Percentiles rank a stretch among this genome's conserved stretches.
Evolutionary conservation across 108 stramenopile genomes (phyloP).

Genomic region (Nannochloropsis gaditana): DNA sequence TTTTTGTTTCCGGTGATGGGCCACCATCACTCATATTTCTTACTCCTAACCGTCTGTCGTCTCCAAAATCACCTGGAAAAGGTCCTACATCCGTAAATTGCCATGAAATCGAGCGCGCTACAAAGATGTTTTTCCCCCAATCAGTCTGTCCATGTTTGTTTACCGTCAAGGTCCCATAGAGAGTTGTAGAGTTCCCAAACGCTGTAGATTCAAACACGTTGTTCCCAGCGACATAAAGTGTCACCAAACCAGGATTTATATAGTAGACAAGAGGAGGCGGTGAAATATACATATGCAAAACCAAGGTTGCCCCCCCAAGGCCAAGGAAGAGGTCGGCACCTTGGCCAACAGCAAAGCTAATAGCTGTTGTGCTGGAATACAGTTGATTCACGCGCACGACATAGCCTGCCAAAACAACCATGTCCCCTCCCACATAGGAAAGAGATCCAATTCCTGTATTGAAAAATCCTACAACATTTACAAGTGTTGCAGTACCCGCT

Average conservation of each 20-base stretch:
- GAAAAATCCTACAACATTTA: background rate
- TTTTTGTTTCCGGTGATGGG: background rate
- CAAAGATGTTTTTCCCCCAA: background rate
- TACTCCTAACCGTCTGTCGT: too few relatives aligned
- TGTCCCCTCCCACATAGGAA: conserved; percentile 9
- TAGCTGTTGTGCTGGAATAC: background rate
- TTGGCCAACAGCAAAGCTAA: background rate
- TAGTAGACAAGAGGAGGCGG: background rate
- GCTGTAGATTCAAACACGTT: background rate
- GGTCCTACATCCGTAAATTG: background rate
- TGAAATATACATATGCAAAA: background rate
- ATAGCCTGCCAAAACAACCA: background rate
- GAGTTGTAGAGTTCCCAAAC: background rate
- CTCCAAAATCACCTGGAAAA: background rate
- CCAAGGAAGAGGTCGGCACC: background rate
- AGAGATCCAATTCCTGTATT: background rate
- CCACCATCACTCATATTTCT: too few relatives aligned
- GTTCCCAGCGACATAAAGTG: background rate
- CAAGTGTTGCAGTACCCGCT: background rate
- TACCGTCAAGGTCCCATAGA: background rate
- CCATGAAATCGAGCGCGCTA: background rate
- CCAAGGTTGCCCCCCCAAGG: background rate
- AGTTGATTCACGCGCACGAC: background rate
- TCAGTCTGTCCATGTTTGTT: conserved; percentile 5
- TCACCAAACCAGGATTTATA: conserved; percentile 5